Percentiles rank a stretch among this genome's conserved stretches.
Conservation (phyloP, 306 rosid genomes). For the Citrullus colocynthis region DNA sequence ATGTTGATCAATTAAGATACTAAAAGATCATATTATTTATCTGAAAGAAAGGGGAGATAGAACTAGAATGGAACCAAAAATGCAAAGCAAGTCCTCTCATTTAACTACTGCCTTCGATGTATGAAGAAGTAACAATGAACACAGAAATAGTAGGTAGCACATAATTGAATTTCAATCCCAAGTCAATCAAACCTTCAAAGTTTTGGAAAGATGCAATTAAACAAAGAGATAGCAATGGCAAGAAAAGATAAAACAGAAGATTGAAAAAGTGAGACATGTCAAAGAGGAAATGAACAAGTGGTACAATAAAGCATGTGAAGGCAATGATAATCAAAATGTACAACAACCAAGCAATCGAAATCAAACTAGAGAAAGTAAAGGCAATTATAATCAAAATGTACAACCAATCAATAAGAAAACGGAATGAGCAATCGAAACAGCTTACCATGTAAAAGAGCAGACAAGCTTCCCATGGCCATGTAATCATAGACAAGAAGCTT, state of each 20-base stretch:
- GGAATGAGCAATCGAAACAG: not conserved
- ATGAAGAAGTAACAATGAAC: not conserved
- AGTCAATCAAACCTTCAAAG: not conserved
- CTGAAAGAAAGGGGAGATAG: not conserved
- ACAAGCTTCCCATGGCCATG: slow-evolving; percentile 52
- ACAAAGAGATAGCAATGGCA: not conserved
- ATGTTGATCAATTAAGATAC: not conserved
- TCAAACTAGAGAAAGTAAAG: not conserved
- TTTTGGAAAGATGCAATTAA: not conserved
- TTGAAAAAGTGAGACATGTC: not conserved
- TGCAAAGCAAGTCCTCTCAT: not conserved
- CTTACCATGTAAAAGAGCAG: slow-evolving; percentile 43
- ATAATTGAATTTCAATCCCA: not conserved
- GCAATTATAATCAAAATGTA: not conserved
- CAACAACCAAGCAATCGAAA: not conserved
- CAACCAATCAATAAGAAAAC: not conserved
- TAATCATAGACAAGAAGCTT: slow-evolving; percentile 46
- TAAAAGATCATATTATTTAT: not conserved
- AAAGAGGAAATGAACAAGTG: not conserved
- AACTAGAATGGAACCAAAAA: not conserved
- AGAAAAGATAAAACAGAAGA: not conserved
- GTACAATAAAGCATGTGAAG: not conserved
- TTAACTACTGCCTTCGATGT: not conserved
- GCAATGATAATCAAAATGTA: not conserved
- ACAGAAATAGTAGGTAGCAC: not conserved